Evolutionary conservation across 306 rosid genomes (phyloP), one percentile per base, ranked within the genome.

Genomic region (Cicer judaicum): DNA sequence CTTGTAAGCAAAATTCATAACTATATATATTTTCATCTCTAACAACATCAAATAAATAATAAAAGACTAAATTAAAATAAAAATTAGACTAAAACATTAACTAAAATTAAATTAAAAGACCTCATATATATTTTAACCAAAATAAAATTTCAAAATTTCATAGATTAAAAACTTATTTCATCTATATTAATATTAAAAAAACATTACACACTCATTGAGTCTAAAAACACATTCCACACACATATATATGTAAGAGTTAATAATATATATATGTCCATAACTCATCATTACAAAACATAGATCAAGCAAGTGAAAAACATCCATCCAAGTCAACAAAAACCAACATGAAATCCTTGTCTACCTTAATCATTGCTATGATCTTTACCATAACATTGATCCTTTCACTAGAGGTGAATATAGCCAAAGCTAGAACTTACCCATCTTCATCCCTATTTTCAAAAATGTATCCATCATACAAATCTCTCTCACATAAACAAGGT

Each of bases 331-430:
- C 86, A 60, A 64, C 64, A 68, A 76, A 88, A 81, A 85, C 77
- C 85, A 91, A 83, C 84, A 93, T 89, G 97, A 89, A 70, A 79
- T 77, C 86, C 62, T 56, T 78, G 46, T 66, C 40, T 79, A 82
- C 80, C 77, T 72, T 80, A 82, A 86, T 86, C 78, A 63, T 77
- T 82, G 79, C 48, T 40, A 43, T 75, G 19, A 66, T 86, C 73
- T 63, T 76, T 75, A 81, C 81, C 74, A 68, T 88, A 40, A 66
- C 89, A 75, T 53, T 89, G 68, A 79, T 84, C 78, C 71, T 78
- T 79, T 79, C 90, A 76, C 50, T 50, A 70, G 70, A 52, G 46
- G 78, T 74, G 13, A 64, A 46, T 34, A 24, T 69, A 40, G 75
- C 86, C 59, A 71, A 82, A 75, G 95, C 93, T 68, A 85, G 92